Conservation (phyloP, 2,329 filamentous ascomycete species). For the Hypoxylon sp. region DNA sequence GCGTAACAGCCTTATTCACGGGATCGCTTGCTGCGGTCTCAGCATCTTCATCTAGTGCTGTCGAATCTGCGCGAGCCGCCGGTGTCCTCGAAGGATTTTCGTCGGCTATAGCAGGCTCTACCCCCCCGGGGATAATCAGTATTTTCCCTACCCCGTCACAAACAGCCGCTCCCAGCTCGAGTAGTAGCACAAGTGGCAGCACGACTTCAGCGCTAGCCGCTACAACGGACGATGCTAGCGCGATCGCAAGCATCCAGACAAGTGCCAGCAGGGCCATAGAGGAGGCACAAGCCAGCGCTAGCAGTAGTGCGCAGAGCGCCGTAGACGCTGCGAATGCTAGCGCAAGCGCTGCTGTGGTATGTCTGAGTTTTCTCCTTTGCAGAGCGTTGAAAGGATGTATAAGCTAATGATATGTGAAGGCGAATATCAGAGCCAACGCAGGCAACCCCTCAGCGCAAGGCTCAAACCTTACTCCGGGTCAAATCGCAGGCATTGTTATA, state of each 20-base stretch:
- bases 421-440: constrained; percentile 28
- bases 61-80: constrained; percentile 20
- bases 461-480: constrained; percentile 33
- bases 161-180: not conserved
- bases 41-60: constrained; percentile 19
- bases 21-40: constrained; percentile 22
- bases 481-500: constrained; percentile 36
- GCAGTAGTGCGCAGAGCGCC: constrained; percentile 29
- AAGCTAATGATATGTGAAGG: not conserved
- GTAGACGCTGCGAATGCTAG: constrained; percentile 29
- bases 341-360: constrained; percentile 30
- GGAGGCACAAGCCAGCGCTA: constrained; percentile 27
- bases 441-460: constrained; percentile 1
- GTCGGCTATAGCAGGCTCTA: constrained; percentile 7
- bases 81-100: constrained; percentile 14
- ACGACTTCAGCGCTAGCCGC: constrained; percentile 1
- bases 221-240: constrained; percentile 3
- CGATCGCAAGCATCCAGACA: constrained; percentile 22
- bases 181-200: not conserved
- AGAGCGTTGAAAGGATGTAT: not conserved
- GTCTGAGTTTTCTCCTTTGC: not conserved
- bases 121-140: not conserved
- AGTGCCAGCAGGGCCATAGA: constrained; percentile 32
- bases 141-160: constrained; percentile 5
- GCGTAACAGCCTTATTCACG: constrained; percentile 14